Conservation (phyloP, 2,329 filamentous ascomycete genomes). For the Westerdykella aurantiaca region DNA sequence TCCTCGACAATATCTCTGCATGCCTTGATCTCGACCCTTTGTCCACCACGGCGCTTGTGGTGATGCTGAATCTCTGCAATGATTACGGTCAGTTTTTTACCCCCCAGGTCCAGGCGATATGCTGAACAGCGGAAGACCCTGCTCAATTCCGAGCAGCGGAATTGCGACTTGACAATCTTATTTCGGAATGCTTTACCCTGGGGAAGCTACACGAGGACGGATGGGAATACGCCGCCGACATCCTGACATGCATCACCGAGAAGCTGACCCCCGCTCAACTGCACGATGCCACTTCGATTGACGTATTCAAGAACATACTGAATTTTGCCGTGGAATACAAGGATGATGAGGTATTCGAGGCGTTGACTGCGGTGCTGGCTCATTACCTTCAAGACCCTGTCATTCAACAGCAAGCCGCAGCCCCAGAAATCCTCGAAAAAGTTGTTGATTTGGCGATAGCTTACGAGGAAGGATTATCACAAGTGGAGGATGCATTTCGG, state of each 20-base stretch:
- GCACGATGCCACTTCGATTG: constrained; percentile 24
- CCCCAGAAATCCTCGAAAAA: constrained; percentile 22
- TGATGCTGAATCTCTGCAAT: constrained; percentile 42
- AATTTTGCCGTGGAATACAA: constrained; percentile 20
- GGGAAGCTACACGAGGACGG: constrained; percentile 27
- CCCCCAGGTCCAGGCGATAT: background rate
- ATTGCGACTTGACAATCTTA: constrained; percentile 28
- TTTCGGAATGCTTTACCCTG: constrained; percentile 20
- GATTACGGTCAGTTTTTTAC: constrained; percentile 30
- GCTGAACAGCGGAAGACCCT: constrained; percentile 23
- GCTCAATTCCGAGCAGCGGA: constrained; percentile 30
- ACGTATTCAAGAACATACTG: constrained; percentile 25
- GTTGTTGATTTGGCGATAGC: constrained; percentile 28
- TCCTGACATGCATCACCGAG: constrained; percentile 32
- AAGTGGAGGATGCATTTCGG: constrained; percentile 22
- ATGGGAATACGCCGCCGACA: constrained; percentile 30
- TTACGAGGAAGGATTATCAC: constrained; percentile 24
- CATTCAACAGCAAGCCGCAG: constrained; percentile 30
- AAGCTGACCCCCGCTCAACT: constrained; percentile 32
- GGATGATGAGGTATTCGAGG: constrained; percentile 32
- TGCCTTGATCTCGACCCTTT: constrained; percentile 23
- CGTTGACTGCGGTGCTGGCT: constrained; percentile 27
- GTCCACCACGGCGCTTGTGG: constrained; percentile 30
- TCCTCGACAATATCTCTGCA: constrained; percentile 21
- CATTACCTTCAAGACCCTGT: constrained; percentile 33